Base-by-base conservation (phyloP, 2,329 filamentous ascomycete genomes). In the Neopestalotiopsis clavispora region DNA sequence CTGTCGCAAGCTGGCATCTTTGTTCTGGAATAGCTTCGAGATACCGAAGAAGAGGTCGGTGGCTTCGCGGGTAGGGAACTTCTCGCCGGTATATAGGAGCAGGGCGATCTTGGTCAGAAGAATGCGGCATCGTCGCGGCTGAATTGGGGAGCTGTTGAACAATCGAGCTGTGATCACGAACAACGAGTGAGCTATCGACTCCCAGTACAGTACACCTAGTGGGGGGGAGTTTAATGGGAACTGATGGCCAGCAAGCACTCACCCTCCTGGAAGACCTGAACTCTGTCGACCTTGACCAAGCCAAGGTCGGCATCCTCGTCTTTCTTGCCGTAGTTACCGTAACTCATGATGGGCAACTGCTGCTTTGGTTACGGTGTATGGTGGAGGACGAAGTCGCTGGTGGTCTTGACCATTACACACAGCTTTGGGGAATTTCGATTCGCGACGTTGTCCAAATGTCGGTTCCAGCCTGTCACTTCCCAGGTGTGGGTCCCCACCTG, bases 241-340 rank as follows among this genome's bases (percentile, higher is more conserved):
- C 83, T 95, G 94, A 82, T 95, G 95, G 98, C 70, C 45, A 69
- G n/a, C 58, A 75, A 78, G 71, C 70, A 74, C 86, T 79, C 83
- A 98, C 96, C 96, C 92, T 99, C 96, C 86, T 98, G 96, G 83
- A 98, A 98, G 74, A 99, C 96, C 77, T 95, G 94, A 68, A 95
- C 98, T 78, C 97, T 92, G 85, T 99, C 96, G 78, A 98, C 94
- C 89, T 95, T 97, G 87, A 98, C 92, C 86, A 98, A 89, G 80
- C 93, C 92, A 81, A 92, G 90, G 81, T 98, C 95, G 80, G 92
- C 94, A 86, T 99, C 96, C 88, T 98, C 96, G 83, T 99, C 95
- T 88, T 97, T 98, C 87, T 99, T 99, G 87, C 95, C 92, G 89
- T 96, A 97, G 84, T 99, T 99, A 87, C 95, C 92, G 89, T 96